Base-by-base conservation (phyloP, 1,284 basidiomycete genomes). In the Tilletia indica region DNA sequence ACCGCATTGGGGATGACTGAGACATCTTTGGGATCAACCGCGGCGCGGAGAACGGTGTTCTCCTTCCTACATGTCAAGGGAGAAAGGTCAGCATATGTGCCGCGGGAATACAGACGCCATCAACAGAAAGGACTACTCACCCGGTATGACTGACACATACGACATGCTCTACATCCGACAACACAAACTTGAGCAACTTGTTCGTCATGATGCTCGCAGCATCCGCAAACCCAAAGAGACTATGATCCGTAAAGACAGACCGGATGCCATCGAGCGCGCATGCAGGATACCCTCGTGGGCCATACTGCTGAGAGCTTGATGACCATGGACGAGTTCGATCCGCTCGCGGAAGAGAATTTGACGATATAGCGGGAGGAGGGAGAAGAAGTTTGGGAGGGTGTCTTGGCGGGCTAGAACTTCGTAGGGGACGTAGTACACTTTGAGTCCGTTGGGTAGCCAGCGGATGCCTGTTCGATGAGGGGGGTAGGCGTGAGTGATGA, bases 61-160 rank as follows among this genome's bases (percentile, higher is more conserved):
- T 99, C 97, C 49, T 85, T 85, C 12, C 86, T 84, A 74, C 48
- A 47, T 8, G 14, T 8, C 42, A 45, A 14, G 42, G 6, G 42
- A 3, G 42, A 45, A 31, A 31, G 25, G 25, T 31, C 25, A 31
- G 25, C 25, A 31, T 31, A 2, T 31, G 25, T 31, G 25, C 25
- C 25, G 1, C 25, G 25, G 25, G 25, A 31, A 2, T 31, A 39
- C 5, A n/a, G 19, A 67, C 25, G 2, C 54, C 14, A 49, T 14
- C 12, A 12, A 49, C 48, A 31, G 3, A 8, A 21, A 14, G 54
- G 48, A 39, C 34, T 63, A 85, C 88, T 77, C 80, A 93, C 93
- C 94, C 94, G 0, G 94, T 97, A 85, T 99, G 92, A n/a, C 93
- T 95, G 67, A 99, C 97, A 80, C 94, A 97, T 47, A 98, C 94